phyloP scores from a whole-genome alignment of 345 rosid genomes.

The Murraya paniculata region DNA sequence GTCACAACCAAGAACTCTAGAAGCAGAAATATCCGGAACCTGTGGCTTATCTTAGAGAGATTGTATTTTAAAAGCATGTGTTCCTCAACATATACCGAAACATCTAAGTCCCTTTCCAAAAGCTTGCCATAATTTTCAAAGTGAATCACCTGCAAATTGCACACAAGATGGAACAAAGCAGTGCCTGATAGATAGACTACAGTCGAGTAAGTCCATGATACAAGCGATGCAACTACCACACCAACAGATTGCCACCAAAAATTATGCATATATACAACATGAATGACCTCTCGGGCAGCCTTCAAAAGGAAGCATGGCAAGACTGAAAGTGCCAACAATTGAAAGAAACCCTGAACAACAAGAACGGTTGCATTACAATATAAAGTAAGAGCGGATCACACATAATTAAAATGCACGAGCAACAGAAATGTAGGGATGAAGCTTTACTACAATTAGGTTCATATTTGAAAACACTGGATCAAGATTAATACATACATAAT shows the following conservation, averaged over 20 bases:
- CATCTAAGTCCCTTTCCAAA: slow-evolving; percentile 34
- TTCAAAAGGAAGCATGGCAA: slow-evolving; percentile 33
- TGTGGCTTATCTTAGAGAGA: slow-evolving; percentile 39
- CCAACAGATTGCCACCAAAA: slow-evolving; percentile 27
- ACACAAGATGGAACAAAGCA: slow-evolving; percentile 32
- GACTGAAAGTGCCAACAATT: slow-evolving; percentile 23
- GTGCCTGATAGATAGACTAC: slow-evolving; percentile 29
- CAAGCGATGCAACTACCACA: slow-evolving; percentile 11
- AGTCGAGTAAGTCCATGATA: slow-evolving; percentile 32
- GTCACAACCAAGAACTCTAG: slow-evolving; percentile 30
- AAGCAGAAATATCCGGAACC: slow-evolving; percentile 31
- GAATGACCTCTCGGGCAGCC: slow-evolving; percentile 26
- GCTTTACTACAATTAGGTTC: background rate
- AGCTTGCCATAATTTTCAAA: slow-evolving; percentile 37
- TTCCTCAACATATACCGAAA: slow-evolving; percentile 27
- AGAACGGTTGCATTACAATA: background rate
- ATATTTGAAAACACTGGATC: background rate
- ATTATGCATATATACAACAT: slow-evolving; percentile 1
- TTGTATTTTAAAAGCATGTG: slow-evolving; percentile 24
- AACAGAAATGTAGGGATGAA: background rate
- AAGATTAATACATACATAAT: background rate
- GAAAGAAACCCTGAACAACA: slow-evolving; percentile 35
- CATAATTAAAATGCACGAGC: background rate
- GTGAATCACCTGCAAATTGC: slow-evolving; percentile 37
- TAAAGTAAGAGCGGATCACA: background rate